Percentiles rank a stretch among this genome's conserved stretches.
These are phyloP conservation scores for Kewa caespitosa DNA, from an alignment of 179 eudicot genomes.

Conservation along the genomic window DNA sequence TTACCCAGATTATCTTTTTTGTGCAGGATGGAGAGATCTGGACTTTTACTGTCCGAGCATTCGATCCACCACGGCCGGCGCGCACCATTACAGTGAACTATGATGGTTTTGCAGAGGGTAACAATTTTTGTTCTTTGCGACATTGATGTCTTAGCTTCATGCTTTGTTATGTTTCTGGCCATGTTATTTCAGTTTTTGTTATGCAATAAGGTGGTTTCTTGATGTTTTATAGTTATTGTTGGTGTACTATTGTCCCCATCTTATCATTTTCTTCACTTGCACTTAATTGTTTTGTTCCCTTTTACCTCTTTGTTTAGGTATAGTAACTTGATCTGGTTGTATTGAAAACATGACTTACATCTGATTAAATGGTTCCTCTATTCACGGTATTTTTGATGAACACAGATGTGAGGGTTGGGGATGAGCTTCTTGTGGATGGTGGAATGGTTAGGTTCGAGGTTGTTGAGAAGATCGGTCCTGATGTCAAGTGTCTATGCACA, in stretches of 20 bases:
- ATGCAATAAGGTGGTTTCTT: too few relatives aligned
- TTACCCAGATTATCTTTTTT: too few relatives aligned
- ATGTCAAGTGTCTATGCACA: constrained; percentile 83
- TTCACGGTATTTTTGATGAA: not conserved
- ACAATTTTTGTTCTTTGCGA: constrained; percentile 9
- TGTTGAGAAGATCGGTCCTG: constrained; percentile 91
- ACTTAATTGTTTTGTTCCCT: too few relatives aligned
- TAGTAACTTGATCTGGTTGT: too few relatives aligned
- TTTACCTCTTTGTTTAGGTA: too few relatives aligned
- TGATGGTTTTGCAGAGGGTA: constrained; percentile 98
- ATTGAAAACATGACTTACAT: too few relatives aligned
- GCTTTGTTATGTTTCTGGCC: too few relatives aligned
- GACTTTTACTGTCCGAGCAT: constrained; percentile 83
- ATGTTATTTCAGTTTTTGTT: too few relatives aligned
- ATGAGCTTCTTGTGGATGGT: constrained; percentile 92
- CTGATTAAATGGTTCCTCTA: too few relatives aligned
- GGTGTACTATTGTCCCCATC: too few relatives aligned
- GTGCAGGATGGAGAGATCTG: constrained; percentile 87
- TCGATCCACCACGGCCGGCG: constrained; percentile 59
- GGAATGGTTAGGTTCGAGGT: constrained; percentile 98
- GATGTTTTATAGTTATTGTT: too few relatives aligned
- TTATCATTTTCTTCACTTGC: too few relatives aligned
- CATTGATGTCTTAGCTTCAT: not conserved
- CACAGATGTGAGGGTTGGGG: constrained; percentile 83
- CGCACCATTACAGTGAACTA: constrained; percentile 80